Conservation (phyloP, 768 basidiomycete species). For the Sporobolomyces phaffii region DNA sequence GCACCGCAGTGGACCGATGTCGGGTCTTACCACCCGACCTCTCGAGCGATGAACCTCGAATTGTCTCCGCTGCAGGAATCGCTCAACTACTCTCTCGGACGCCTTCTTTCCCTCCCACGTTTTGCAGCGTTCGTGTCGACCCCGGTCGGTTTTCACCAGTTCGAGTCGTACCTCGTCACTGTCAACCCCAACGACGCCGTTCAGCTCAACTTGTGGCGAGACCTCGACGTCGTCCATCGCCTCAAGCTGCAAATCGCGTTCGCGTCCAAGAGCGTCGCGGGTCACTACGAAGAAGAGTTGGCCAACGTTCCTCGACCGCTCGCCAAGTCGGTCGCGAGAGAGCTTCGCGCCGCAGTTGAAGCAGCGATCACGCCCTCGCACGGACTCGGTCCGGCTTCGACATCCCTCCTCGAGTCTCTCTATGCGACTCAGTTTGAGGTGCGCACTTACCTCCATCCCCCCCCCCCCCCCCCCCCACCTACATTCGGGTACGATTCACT, state of each 20-base stretch:
- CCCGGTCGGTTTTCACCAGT: slow-evolving; percentile 17
- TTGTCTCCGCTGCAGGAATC: slow-evolving; percentile 1
- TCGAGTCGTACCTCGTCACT: slow-evolving; percentile 13
- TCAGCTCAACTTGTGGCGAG: slow-evolving; percentile 24
- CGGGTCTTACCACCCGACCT: background rate
- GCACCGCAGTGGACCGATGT: background rate
- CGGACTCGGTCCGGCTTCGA: background rate
- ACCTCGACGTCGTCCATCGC: background rate
- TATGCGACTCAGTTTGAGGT: slow-evolving; percentile 8
- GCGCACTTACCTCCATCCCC: background rate
- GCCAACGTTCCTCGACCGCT: background rate
- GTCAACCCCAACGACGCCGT: background rate
- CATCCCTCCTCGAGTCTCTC: slow-evolving; percentile 13
- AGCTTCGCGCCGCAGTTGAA: background rate
- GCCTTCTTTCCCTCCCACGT: slow-evolving; percentile 15
- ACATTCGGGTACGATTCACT: background rate
- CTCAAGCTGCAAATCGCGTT: background rate
- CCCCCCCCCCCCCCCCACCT: too few relatives aligned
- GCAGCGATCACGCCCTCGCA: background rate
- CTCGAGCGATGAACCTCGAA: background rate
- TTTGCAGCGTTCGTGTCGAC: slow-evolving; percentile 19
- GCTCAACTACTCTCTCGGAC: slow-evolving; percentile 19
- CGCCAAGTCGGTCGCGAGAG: background rate
- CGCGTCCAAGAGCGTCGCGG: background rate
- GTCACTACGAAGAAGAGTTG: slow-evolving; percentile 5